These are phyloP conservation scores for Heteromeles arbutifolia DNA, from an alignment of 306 rosid species.

Conservation along the genomic window DNA sequence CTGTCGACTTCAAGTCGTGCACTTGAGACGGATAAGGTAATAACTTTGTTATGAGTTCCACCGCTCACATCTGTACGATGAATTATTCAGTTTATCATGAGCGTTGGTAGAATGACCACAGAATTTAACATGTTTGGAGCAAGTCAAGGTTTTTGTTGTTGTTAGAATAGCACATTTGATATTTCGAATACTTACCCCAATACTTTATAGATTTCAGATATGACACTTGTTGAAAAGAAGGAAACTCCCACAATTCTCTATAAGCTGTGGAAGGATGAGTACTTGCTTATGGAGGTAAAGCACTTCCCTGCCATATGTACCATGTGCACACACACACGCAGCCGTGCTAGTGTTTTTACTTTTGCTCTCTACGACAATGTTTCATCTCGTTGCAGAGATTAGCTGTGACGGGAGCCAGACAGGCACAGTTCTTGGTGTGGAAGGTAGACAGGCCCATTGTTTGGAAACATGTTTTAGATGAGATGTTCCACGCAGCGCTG, in stretches of 20 bases:
- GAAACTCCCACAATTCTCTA: conserved; percentile 65
- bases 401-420: conserved; percentile 21
- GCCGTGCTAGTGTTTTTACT: background rate
- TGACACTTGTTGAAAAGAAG: conserved; percentile 68
- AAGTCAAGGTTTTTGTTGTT: background rate
- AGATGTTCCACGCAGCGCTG: conserved; percentile 87
- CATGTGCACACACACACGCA: background rate
- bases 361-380: background rate
- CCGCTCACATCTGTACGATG: background rate
- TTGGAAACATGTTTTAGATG: conserved; percentile 68
- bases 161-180: background rate
- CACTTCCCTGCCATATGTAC: conserved; percentile 4
- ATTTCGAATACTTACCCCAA: background rate
- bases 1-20: conserved; percentile 47
- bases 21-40: conserved; percentile 73
- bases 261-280: conserved; percentile 75
- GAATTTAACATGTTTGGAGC: background rate
- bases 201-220: conserved; percentile 52
- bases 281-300: conserved; percentile 83
- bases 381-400: conserved; percentile 55
- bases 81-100: background rate
- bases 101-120: background rate
- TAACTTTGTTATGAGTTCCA: background rate
- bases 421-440: conserved; percentile 47
- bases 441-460: conserved; percentile 54